Evolutionary conservation across 345 rosid species (phyloP).

Genomic region (Eucalyptus cloeziana): DNA sequence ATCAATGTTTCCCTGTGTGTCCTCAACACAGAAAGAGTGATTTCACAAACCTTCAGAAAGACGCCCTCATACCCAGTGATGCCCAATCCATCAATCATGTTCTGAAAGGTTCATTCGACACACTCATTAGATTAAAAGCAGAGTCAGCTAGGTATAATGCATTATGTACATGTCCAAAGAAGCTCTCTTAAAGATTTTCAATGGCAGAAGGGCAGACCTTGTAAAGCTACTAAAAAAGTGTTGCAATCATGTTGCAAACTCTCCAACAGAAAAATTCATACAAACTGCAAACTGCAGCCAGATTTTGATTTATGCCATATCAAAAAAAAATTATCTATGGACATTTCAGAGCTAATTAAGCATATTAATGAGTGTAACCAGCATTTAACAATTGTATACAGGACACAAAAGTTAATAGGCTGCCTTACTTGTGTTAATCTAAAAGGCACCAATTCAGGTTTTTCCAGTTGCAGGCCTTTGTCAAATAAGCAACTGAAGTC

Average conservation of each 20-base stretch:
- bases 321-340: not conserved
- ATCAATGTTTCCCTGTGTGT: conserved; percentile 85
- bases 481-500: conserved; percentile 98
- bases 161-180: not conserved
- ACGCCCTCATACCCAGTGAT: conserved; percentile 94
- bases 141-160: not conserved
- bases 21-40: conserved; percentile 82
- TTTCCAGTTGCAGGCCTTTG: conserved; percentile 91
- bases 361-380: not conserved
- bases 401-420: not conserved
- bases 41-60: conserved; percentile 77
- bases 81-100: conserved; percentile 97
- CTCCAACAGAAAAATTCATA: not conserved
- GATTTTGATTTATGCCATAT: not conserved
- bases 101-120: conserved; percentile 29
- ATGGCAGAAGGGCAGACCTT: not conserved
- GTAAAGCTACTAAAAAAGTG: not conserved
- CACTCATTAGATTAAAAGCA: not conserved
- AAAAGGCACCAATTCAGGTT: conserved; percentile 98
- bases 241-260: not conserved
- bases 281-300: not conserved
- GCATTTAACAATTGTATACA: not conserved
- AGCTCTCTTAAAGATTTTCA: not conserved
- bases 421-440: conserved; percentile 81
- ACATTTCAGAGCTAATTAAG: not conserved